phyloP scores from a whole-genome alignment of 805 yeast genomes.

The Nakazawaea wickerhamii region DNA sequence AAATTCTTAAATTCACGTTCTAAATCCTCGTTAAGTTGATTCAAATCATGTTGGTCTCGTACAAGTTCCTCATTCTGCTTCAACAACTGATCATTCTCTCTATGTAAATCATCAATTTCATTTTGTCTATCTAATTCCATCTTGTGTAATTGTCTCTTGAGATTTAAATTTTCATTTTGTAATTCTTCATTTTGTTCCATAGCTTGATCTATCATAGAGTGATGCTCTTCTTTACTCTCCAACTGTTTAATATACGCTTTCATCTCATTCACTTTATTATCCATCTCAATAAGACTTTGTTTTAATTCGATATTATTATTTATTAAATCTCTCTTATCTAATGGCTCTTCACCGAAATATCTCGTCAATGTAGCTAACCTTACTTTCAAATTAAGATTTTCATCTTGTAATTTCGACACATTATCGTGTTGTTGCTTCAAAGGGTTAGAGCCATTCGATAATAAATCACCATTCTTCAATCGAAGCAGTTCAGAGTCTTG shows the following conservation, averaged over 20 bases:
- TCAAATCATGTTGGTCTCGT: background rate
- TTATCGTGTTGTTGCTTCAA: slow-evolving; percentile 22
- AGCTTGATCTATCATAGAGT: background rate
- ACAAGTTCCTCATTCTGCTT: slow-evolving; percentile 2
- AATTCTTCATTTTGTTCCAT: slow-evolving; percentile 3
- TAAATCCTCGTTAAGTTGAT: background rate
- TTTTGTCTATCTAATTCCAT: slow-evolving; percentile 6
- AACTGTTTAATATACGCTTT: slow-evolving; percentile 6
- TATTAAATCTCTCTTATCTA: slow-evolving; percentile 32
- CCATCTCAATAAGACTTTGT: slow-evolving; percentile 21
- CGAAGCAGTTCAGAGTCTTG: slow-evolving; percentile 10
- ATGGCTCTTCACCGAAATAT: slow-evolving; percentile 36
- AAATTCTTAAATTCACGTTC: background rate
- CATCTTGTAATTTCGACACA: slow-evolving; percentile 28
- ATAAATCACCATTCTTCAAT: slow-evolving; percentile 17
- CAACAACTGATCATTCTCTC: slow-evolving; percentile 10
- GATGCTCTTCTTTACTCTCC: background rate
- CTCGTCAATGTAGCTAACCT: slow-evolving; percentile 35
- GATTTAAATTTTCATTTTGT: background rate
- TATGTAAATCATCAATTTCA: slow-evolving; percentile 11
- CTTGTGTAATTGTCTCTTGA: background rate
- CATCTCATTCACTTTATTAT: slow-evolving; percentile 6
- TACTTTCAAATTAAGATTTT: slow-evolving; percentile 38
- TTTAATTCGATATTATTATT: slow-evolving; percentile 30
- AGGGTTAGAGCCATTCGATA: slow-evolving; percentile 12